Base-by-base conservation (phyloP, 1,284 basidiomycete species). In the Porogramme epimiltina region DNA sequence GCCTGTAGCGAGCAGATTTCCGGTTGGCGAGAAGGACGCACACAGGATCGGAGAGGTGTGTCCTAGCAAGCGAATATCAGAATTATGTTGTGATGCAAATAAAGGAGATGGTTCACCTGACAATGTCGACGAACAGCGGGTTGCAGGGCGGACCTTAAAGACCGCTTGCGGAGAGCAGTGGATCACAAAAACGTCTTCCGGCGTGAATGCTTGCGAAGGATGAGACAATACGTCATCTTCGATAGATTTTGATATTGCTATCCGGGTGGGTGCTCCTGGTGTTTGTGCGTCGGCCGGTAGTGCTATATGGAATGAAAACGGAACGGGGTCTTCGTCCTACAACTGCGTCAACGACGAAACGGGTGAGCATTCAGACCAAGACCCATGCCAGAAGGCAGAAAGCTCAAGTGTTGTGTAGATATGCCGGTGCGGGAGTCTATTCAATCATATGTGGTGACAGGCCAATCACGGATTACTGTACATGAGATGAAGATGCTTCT, bases 1-100 rank as follows among this genome's bases (percentile, higher is more conserved):
- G 3, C 96, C 96, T 0, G 97, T 99, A 3, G 95, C 95, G 11
- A 98, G 87, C 28, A 92, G 78, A 57, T 82, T 82, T 4, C 95
- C 95, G 0, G 95, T 96, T 0, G 96, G 96, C 3, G 94, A 97
- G 68, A 98, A 97, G 0, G 93, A 87, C 43, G 94, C 93, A 68
- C 95, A 99, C 8, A 98, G 79, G 57, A 99, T 99, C 0, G 96
- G 93, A 0, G 93, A 91, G 8, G 87, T 84, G 65, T 99, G 97
- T 15, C 94, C 94, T 89, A n/a, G n/a, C n/a, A n/a, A n/a, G n/a
- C n/a, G n/a, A n/a, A n/a, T n/a, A n/a, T n/a, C n/a, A n/a, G n/a
- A n/a, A n/a, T n/a, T n/a, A n/a, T n/a, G n/a, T n/a, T n/a, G n/a
- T n/a, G n/a, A n/a, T n/a, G n/a, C n/a, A n/a, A n/a, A n/a, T n/a